Evolutionary conservation across 108 stramenopile genomes (phyloP).

Genomic region (Pseudonitzschia multiseries): DNA sequence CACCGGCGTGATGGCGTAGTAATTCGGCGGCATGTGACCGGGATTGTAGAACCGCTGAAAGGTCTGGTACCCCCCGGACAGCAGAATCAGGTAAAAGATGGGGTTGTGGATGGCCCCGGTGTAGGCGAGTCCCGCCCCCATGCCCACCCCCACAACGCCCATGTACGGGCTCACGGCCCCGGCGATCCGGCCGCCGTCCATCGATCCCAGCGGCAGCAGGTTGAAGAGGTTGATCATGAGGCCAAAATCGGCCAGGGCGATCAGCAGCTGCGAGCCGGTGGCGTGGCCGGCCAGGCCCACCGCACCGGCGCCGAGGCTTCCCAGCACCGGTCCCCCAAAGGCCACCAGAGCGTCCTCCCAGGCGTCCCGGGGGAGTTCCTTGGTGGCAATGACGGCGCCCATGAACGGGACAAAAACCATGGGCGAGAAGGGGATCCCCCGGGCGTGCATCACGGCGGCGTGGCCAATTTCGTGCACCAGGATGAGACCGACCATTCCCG

Average conservation of each 20-base stretch:
- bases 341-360: conserved; percentile 90
- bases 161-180: conserved; percentile 82
- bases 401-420: conserved; percentile 94
- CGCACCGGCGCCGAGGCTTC: conserved; percentile 76
- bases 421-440: conserved; percentile 84
- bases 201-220: conserved; percentile 82
- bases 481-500: conserved; percentile 90
- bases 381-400: conserved; percentile 90
- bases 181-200: conserved; percentile 92
- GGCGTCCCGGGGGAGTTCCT: conserved; percentile 78
- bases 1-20: conserved; percentile 63
- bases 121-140: conserved; percentile 70
- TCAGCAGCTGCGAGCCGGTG: conserved; percentile 79
- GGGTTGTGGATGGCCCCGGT: conserved; percentile 81
- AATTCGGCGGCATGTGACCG: conserved; percentile 60
- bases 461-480: conserved; percentile 90
- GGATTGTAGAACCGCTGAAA: conserved; percentile 80
- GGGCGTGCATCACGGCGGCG: conserved; percentile 68
- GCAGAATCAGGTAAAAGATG: conserved; percentile 86
- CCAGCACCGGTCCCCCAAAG: conserved; percentile 87
- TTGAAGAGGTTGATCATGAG: conserved; percentile 97
- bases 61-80: conserved; percentile 82
- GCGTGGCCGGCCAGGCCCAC: conserved; percentile 66
- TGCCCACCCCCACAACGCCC: conserved; percentile 75
- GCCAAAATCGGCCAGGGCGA: conserved; percentile 93